Base-by-base conservation (phyloP, 345 rosid species). In the Citrus maxima region DNA sequence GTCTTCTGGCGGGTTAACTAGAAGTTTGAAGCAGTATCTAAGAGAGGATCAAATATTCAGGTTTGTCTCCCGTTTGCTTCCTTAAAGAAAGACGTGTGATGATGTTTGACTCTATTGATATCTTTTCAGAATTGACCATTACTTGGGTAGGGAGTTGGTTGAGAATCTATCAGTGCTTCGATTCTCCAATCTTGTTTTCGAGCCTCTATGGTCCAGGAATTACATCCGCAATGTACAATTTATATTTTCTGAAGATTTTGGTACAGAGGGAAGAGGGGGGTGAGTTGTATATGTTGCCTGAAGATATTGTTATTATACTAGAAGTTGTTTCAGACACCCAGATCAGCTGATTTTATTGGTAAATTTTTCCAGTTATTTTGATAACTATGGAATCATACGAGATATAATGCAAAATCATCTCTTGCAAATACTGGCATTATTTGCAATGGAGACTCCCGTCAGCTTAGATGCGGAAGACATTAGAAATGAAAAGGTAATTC, bases 371-470 rank as follows among this genome's bases (percentile, higher is more conserved):
- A 32, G 19, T 19, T 65, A 95, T 80, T 95, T 95, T 73, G 98
- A 93, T 67, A 81, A 89, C 81, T 95, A 95, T 78, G 98, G 98
- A 59, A 95, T 95, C 77, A 92, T 95, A 79, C 77, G 97, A 67
- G 98, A 95, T 78, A 92, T 95, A 85, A 92, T 92, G 98, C 98
- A 95, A 80, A 93, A 93, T 76, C 98, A 93, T 88, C 94, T 95
- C 70, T 82, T 95, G 79, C 98, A 95, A 91, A 95, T 95, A 79
- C 82, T 95, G 35, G 88, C 97, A 35, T 88, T 95, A 25, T 95
- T 95, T 42, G 98, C 98, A n/a, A 95, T 93, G 98, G 98, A 93
- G 91, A 90, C 98, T 9, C 98, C 97, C 24, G 97, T 95, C 74
- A 95, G 98, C 89, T 90, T 95, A 83, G 98, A 92, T 74, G 98